Conservation (phyloP, 768 basidiomycete genomes). For the Xerocomellus dryophilus region DNA sequence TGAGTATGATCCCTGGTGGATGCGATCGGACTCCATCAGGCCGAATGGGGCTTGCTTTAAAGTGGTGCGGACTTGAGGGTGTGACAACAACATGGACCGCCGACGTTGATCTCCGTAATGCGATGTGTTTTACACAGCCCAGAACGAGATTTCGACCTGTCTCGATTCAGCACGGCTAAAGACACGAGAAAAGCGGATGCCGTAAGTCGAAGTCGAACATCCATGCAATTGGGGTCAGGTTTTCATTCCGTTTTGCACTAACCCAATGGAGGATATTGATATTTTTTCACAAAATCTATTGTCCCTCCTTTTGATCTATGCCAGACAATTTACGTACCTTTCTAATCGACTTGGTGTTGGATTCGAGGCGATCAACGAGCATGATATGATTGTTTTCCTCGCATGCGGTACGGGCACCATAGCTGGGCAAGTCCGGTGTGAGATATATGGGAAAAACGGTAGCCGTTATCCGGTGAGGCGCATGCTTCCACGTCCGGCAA, state of each 20-base stretch:
- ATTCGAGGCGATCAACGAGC: neutral
- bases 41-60: slow-evolving; percentile 13
- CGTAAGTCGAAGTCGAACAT: slow-evolving; percentile 35
- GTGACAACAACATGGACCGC: slow-evolving; percentile 20
- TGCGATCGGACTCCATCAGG: slow-evolving; percentile 24
- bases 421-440: neutral
- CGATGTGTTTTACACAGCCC: slow-evolving; percentile 24
- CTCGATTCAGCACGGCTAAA: slow-evolving; percentile 21
- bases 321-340: neutral
- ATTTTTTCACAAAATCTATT: neutral
- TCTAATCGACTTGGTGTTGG: neutral
- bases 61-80: slow-evolving; percentile 18
- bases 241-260: slow-evolving; percentile 20
- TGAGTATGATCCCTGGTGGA: slow-evolving; percentile 20
- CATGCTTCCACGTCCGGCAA: slow-evolving; percentile 19
- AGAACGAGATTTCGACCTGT: slow-evolving; percentile 9
- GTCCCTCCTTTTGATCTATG: neutral
- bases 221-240: slow-evolving; percentile 27
- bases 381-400: neutral
- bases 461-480: slow-evolving; percentile 26
- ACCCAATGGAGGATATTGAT: slow-evolving; percentile 8
- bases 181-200: slow-evolving; percentile 36
- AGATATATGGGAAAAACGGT: slow-evolving; percentile 5
- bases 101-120: slow-evolving; percentile 32
- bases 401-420: neutral